phyloP scores from a whole-genome alignment of 352 stramenopile species.

The Pythium angustatum region DNA sequence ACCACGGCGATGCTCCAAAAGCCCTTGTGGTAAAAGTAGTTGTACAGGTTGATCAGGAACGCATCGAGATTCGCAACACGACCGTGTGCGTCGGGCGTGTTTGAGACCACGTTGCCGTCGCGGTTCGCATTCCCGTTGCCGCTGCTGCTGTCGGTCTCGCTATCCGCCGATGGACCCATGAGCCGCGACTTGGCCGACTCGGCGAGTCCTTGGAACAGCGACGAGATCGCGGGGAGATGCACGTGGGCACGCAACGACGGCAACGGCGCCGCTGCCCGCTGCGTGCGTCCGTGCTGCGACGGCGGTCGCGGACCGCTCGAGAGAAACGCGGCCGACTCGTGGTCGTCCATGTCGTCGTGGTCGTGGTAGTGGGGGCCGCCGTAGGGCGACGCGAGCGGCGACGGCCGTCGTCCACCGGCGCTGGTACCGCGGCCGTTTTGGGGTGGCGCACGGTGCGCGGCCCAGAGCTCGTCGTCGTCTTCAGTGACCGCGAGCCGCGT shows the following conservation, averaged over 20 bases:
- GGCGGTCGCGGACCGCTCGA: not conserved
- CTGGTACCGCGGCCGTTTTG: too few species aligned
- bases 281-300: not conserved
- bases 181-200: slow-evolving; percentile 54
- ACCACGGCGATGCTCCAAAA: slow-evolving; percentile 88
- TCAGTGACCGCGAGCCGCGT: slow-evolving; percentile 34
- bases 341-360: slow-evolving; percentile 14
- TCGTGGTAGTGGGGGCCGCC: slow-evolving; percentile 14
- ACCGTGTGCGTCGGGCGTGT: slow-evolving; percentile 65
- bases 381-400: slow-evolving; percentile 19
- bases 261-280: slow-evolving; percentile 30
- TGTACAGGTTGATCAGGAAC: slow-evolving; percentile 94
- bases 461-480: slow-evolving; percentile 81
- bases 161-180: slow-evolving; percentile 1
- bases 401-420: not conserved
- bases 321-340: slow-evolving; percentile 26
- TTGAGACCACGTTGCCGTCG: slow-evolving; percentile 30
- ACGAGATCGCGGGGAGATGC: slow-evolving; percentile 78
- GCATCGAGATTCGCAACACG: slow-evolving; percentile 86
- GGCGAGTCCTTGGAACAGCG: slow-evolving; percentile 67
- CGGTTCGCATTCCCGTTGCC: too few species aligned
- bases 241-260: slow-evolving; percentile 69
- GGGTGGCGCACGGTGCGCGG: slow-evolving; percentile 50
- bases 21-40: slow-evolving; percentile 95
- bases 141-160: not conserved